phyloP scores from a whole-genome alignment of 2,329 filamentous ascomycete genomes.

The Kalaharituber pfeilii region DNA sequence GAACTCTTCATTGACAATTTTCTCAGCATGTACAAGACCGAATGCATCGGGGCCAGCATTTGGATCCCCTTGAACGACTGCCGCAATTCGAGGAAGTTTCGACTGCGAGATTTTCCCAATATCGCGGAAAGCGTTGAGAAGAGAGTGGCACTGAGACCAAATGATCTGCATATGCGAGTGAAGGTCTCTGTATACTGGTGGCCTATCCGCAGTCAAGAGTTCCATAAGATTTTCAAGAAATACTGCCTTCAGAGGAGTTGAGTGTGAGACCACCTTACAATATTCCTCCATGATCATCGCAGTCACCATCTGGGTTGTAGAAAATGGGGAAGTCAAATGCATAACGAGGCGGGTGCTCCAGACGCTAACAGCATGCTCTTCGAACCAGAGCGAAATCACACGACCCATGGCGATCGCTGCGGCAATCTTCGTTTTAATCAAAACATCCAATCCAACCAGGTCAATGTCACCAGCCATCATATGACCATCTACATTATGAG shows the following conservation, averaged over 20 bases:
- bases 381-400: constrained; percentile 61
- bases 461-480: constrained; percentile 97
- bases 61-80: constrained; percentile 82
- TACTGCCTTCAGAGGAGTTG: constrained; percentile 31
- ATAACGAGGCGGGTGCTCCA: constrained; percentile 50
- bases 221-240: constrained; percentile 50
- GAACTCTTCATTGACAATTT: constrained; percentile 68
- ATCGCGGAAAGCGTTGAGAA: constrained; percentile 82
- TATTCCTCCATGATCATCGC: constrained; percentile 80
- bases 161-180: constrained; percentile 79
- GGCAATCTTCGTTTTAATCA: constrained; percentile 77
- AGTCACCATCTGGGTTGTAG: constrained; percentile 70
- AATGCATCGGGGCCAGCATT: constrained; percentile 88
- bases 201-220: constrained; percentile 67
- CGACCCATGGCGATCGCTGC: constrained; percentile 74
- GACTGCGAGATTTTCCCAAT: constrained; percentile 61
- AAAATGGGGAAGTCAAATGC: constrained; percentile 53
- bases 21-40: constrained; percentile 71
- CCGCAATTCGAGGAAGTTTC: constrained; percentile 64
- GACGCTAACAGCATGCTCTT: constrained; percentile 37
- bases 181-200: constrained; percentile 70
- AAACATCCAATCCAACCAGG: constrained; percentile 70
- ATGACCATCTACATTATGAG: constrained; percentile 90
- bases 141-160: constrained; percentile 74
- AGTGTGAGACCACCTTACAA: constrained; percentile 38